These are phyloP conservation scores for Beauveria sp. DNA, from an alignment of 2,329 filamentous ascomycete genomes.

Conservation along the genomic window DNA sequence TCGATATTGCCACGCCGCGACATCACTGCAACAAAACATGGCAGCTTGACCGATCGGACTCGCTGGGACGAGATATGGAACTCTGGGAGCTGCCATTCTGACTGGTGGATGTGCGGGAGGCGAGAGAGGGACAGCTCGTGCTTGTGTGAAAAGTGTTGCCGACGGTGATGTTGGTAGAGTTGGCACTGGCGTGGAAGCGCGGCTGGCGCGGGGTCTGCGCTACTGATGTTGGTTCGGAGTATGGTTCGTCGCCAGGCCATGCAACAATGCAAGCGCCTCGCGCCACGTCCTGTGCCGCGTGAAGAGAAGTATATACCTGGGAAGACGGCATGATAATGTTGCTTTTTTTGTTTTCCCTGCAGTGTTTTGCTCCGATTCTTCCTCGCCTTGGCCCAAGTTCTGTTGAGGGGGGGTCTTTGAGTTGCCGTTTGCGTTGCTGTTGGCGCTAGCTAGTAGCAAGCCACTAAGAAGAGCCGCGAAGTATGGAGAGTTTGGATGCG, in stretches of 20 bases:
- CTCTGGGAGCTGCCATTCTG: neutral
- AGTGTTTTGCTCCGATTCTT: neutral
- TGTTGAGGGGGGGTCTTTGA: too few species aligned
- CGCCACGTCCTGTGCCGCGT: constrained; percentile 18
- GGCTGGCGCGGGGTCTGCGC: neutral
- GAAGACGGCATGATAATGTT: neutral
- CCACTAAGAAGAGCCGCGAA: too few species aligned
- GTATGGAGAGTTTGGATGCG: too few species aligned
- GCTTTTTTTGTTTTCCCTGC: neutral
- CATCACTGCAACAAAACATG: neutral
- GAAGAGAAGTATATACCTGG: constrained; percentile 17
- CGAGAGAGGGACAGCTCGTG: neutral
- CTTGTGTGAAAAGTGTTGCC: neutral
- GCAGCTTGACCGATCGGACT: neutral
- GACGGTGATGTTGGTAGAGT: neutral
- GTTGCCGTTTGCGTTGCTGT: too few species aligned
- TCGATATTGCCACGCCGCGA: neutral
- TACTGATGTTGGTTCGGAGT: constrained; percentile 3
- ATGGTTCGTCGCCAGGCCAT: constrained; percentile 22
- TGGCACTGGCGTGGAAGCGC: neutral
- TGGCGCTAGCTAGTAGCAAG: too few species aligned
- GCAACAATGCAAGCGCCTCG: constrained; percentile 21
- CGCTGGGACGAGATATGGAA: neutral
- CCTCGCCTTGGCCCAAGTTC: too few species aligned
- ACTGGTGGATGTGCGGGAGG: neutral